Evolutionary conservation across 2,329 filamentous ascomycete genomes (phyloP).

Genomic region (Colletotrichum nymphaeae): DNA sequence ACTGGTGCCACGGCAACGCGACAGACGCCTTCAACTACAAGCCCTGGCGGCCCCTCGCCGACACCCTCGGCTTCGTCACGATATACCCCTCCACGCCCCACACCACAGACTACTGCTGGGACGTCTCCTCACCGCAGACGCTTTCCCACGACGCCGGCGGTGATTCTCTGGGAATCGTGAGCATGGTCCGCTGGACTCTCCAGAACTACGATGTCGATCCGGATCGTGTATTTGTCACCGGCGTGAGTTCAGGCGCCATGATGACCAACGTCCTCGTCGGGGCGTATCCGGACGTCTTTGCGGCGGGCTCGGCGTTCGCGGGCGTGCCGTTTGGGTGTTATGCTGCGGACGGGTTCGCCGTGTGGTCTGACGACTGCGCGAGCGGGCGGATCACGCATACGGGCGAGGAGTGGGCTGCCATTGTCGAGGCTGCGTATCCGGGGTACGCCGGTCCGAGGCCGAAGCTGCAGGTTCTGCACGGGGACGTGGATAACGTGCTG

Average conservation of each 20-base stretch:
- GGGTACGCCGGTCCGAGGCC: constrained; percentile 63
- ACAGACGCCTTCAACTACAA: constrained; percentile 59
- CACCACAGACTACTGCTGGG: constrained; percentile 64
- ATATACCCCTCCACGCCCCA: constrained; percentile 54
- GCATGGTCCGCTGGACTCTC: constrained; percentile 64
- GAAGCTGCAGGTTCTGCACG: constrained; percentile 69
- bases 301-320: constrained; percentile 58
- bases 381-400: constrained; percentile 56
- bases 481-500: constrained; percentile 61
- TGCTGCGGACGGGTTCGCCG: constrained; percentile 49
- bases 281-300: constrained; percentile 64
- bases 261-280: constrained; percentile 66
- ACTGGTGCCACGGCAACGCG: constrained; percentile 68
- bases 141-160: constrained; percentile 62
- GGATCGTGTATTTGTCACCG: constrained; percentile 61
- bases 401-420: constrained; percentile 46
- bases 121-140: constrained; percentile 62
- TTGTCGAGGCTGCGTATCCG: constrained; percentile 57
- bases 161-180: constrained; percentile 63
- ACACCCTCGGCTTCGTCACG: constrained; percentile 64
- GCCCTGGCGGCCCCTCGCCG: constrained; percentile 64
- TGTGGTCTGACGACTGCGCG: constrained; percentile 66
- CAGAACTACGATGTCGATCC: constrained; percentile 57
- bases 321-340: constrained; percentile 62
- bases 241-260: constrained; percentile 64